Conservation (phyloP, 768 basidiomycete species). For the Neoboletus brunneissimus region DNA sequence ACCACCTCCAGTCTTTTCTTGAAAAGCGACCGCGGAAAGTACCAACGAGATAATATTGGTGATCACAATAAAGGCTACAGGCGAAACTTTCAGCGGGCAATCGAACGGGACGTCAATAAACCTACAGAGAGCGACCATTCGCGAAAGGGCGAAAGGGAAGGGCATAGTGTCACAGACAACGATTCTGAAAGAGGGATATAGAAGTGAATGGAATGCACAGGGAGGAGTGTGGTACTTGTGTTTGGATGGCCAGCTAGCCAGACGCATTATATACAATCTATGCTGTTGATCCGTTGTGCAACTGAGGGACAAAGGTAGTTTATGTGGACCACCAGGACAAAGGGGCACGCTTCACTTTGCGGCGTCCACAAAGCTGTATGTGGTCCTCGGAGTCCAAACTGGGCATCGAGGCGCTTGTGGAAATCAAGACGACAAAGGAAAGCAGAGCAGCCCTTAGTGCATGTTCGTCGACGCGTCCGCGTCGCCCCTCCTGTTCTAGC, state of each 20-base stretch:
- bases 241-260: neutral
- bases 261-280: conserved; percentile 15
- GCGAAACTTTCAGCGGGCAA: neutral
- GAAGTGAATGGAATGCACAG: conserved; percentile 7
- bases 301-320: conserved; percentile 9
- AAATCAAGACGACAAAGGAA: neutral
- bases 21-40: conserved; percentile 18
- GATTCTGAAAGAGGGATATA: neutral
- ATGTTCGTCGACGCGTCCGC: neutral
- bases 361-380: conserved; percentile 2
- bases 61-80: conserved; percentile 17
- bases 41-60: conserved; percentile 12
- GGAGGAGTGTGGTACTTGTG: neutral
- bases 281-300: neutral
- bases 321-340: conserved; percentile 13
- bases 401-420: neutral
- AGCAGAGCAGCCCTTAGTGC: neutral
- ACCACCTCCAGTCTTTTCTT: conserved; percentile 24
- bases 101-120: neutral
- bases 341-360: neutral
- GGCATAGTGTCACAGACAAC: conserved; percentile 29
- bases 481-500: neutral
- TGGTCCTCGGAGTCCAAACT: neutral
- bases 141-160: conserved; percentile 23
- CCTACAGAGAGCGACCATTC: conserved; percentile 21